Conservation (phyloP, 2,329 filamentous ascomycete species). For the Aureobasidium sp. region DNA sequence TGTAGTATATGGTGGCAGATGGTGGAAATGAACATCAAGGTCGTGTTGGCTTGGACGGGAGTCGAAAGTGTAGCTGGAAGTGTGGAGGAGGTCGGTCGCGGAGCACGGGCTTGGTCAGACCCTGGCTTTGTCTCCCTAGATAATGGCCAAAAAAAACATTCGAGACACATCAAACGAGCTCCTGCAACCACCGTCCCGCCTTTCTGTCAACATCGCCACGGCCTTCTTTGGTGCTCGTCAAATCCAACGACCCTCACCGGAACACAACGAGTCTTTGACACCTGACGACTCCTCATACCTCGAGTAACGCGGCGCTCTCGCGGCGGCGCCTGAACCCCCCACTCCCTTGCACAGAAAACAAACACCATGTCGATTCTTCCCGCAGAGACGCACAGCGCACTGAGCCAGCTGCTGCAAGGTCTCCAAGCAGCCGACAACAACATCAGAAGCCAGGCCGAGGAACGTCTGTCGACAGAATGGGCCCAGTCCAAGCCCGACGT, state of each 20-base stretch:
- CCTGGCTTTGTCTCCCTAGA: neutral
- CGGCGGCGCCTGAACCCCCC: neutral
- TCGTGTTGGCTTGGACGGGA: neutral
- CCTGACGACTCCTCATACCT: neutral
- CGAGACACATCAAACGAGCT: neutral
- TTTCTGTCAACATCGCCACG: neutral
- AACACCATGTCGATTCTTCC: slow-evolving; percentile 62
- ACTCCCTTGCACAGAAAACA: neutral
- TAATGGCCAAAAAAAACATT: slow-evolving; percentile 5
- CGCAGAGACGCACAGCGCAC: slow-evolving; percentile 73
- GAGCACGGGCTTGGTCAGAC: neutral
- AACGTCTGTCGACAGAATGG: slow-evolving; percentile 88
- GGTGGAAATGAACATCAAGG: neutral
- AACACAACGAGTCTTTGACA: too few relatives aligned
- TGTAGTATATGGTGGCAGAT: neutral
- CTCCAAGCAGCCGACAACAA: slow-evolving; percentile 86
- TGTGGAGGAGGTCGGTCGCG: neutral
- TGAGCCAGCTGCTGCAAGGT: slow-evolving; percentile 78
- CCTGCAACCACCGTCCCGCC: too few relatives aligned
- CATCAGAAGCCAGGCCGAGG: slow-evolving; percentile 78
- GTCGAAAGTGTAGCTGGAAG: neutral
- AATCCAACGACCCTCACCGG: too few relatives aligned
- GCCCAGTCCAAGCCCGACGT: slow-evolving; percentile 72
- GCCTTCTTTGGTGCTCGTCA: neutral
- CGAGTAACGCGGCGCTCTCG: slow-evolving; percentile 2